Evolutionary conservation across 495 filamentous ascomycete genomes (phyloP).

Genomic region (Podospora pseudoanserina): DNA sequence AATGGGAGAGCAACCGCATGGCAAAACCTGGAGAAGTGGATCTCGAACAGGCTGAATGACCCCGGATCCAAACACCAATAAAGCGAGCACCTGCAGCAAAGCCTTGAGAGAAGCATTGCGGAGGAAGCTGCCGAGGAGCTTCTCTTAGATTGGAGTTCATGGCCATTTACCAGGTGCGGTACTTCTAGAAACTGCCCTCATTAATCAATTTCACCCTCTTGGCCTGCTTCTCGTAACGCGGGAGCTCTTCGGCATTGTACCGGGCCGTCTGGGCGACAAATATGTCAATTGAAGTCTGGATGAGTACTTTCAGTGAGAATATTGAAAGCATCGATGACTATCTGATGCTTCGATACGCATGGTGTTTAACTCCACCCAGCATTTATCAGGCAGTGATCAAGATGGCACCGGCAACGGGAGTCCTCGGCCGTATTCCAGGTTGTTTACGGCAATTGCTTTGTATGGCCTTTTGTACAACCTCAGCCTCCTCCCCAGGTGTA

Average conservation of each 20-base stretch:
- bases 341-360: not conserved
- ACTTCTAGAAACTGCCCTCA: constrained; percentile 7
- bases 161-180: constrained; percentile 6
- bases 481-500: not conserved
- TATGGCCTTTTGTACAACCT: not conserved
- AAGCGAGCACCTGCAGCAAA: not conserved
- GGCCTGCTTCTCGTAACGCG: not conserved
- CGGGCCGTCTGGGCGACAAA: constrained; percentile 12
- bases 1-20: not conserved
- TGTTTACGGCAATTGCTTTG: not conserved
- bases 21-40: constrained; percentile 5
- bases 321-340: not conserved
- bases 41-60: constrained; percentile 29
- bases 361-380: not conserved
- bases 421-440: not conserved
- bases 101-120: constrained; percentile 16
- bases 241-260: constrained; percentile 8
- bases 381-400: not conserved
- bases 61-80: constrained; percentile 18
- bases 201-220: constrained; percentile 1
- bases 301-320: not conserved
- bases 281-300: not conserved
- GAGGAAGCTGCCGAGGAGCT: constrained; percentile 21
- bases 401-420: not conserved
- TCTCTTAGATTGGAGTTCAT: not conserved